Evolutionary conservation across 2,329 filamentous ascomycete genomes (phyloP).

Genomic region (Aspergillus neotritici): DNA sequence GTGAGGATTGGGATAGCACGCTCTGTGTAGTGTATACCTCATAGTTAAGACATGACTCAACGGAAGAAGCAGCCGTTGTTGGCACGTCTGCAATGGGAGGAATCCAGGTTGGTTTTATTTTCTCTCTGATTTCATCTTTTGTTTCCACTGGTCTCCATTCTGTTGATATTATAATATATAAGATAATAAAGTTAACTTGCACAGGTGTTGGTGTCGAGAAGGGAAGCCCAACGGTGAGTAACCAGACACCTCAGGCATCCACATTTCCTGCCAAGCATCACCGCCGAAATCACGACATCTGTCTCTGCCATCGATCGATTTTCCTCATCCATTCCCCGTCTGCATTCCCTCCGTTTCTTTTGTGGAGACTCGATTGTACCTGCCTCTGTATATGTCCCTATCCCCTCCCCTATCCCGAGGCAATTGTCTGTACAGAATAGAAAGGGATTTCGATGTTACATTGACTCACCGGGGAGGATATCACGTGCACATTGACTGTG

Average conservation of each 20-base stretch:
- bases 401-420: no score
- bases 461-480: no score
- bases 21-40: no score
- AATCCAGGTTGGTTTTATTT: constrained; percentile 23
- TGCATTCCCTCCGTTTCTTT: background rate
- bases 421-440: no score
- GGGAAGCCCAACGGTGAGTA: background rate
- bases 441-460: no score
- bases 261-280: constrained; percentile 1
- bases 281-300: constrained; percentile 10
- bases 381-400: no score
- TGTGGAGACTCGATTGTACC: no score
- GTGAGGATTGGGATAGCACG: no score
- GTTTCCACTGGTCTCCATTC: background rate
- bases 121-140: no score
- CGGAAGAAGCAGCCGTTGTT: constrained; percentile 18
- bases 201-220: background rate
- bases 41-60: constrained; percentile 13
- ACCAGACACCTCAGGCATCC: background rate
- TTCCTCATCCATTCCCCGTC: background rate
- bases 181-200: background rate
- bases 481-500: no score
- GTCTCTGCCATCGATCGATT: constrained; percentile 1
- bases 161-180: background rate
- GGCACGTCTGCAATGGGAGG: constrained; percentile 28